phyloP scores from a whole-genome alignment of 805 yeast genomes.

The Cyberlindnera euphorbiae region DNA sequence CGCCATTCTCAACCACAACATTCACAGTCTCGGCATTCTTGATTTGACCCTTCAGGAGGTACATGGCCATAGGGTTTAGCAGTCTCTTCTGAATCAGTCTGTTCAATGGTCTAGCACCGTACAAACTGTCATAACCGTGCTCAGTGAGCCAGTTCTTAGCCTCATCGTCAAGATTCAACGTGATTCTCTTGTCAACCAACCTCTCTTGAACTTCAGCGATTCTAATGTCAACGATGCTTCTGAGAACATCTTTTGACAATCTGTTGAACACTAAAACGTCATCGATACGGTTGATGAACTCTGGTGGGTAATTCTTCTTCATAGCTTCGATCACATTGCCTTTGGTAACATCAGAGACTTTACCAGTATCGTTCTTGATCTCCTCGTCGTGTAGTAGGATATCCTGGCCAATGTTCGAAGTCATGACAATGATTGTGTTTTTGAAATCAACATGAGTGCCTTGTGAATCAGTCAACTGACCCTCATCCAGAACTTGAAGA shows the following conservation, averaged over 20 bases:
- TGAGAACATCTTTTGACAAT: conserved; percentile 68
- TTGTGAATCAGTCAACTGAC: conserved; percentile 89
- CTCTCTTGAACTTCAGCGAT: conserved; percentile 77
- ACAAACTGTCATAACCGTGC: conserved; percentile 84
- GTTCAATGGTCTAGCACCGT: conserved; percentile 96
- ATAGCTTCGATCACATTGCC: conserved; percentile 60
- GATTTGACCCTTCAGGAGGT: conserved; percentile 75
- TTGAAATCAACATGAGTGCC: conserved; percentile 93
- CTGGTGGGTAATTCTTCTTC: conserved; percentile 82
- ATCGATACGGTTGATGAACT: conserved; percentile 89
- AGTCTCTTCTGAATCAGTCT: conserved; percentile 78
- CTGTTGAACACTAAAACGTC: conserved; percentile 93
- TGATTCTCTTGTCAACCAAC: conserved; percentile 72
- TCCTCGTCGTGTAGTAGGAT: conserved; percentile 62
- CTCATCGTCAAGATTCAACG: conserved; percentile 45
- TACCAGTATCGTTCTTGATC: conserved; percentile 48
- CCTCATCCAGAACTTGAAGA: conserved; percentile 92
- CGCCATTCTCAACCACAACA: conserved; percentile 42
- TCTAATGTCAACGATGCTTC: conserved; percentile 81
- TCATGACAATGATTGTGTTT: conserved; percentile 93
- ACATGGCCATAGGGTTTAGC: conserved; percentile 84
- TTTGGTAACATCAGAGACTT: conserved; percentile 50
- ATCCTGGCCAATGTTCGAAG: conserved; percentile 95
- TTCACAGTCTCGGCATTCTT: conserved; percentile 50
- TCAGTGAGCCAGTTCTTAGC: conserved; percentile 79